Evolutionary conservation across 306 rosid species (phyloP).

Genomic region (Rosa multiflora): DNA sequence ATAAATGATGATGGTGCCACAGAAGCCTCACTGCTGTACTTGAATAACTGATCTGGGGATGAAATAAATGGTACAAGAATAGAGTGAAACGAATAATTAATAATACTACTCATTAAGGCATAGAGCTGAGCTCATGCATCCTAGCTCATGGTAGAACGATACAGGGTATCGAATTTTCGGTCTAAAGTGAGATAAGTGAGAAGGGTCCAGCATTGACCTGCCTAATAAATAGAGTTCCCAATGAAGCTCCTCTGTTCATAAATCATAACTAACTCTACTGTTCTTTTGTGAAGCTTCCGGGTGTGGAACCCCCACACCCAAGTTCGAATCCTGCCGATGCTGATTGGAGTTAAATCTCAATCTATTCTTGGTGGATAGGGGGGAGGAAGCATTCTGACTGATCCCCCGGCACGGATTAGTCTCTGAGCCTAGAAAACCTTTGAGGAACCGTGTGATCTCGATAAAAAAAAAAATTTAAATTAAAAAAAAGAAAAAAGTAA

Average conservation of each 20-base stretch:
- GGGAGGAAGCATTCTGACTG: too few relatives aligned
- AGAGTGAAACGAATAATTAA: neutral
- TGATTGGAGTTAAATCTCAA: too few relatives aligned
- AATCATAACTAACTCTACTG: too few relatives aligned
- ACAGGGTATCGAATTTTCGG: neutral
- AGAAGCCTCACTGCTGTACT: neutral
- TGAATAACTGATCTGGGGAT: neutral
- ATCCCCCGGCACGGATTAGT: too few relatives aligned
- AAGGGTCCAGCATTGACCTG: slow-evolving; percentile 4
- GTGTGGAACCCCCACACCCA: too few relatives aligned
- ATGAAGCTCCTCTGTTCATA: too few relatives aligned
- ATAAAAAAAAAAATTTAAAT: too few relatives aligned
- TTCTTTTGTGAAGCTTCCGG: too few relatives aligned
- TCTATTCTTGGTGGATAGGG: too few relatives aligned
- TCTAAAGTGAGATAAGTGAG: neutral
- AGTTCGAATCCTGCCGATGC: too few relatives aligned
- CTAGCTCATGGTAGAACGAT: neutral
- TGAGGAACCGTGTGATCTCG: too few relatives aligned
- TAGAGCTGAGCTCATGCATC: neutral
- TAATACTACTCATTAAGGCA: neutral
- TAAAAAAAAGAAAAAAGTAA: neutral
- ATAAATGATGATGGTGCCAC: slow-evolving; percentile 15
- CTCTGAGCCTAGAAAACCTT: too few relatives aligned
- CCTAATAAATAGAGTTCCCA: neutral
- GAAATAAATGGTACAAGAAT: slow-evolving; percentile 10